Percentiles rank a stretch among this genome's conserved stretches.
Conservation (phyloP, 73 alveolate genomes). For the Vitrella brassicaformis region DNA sequence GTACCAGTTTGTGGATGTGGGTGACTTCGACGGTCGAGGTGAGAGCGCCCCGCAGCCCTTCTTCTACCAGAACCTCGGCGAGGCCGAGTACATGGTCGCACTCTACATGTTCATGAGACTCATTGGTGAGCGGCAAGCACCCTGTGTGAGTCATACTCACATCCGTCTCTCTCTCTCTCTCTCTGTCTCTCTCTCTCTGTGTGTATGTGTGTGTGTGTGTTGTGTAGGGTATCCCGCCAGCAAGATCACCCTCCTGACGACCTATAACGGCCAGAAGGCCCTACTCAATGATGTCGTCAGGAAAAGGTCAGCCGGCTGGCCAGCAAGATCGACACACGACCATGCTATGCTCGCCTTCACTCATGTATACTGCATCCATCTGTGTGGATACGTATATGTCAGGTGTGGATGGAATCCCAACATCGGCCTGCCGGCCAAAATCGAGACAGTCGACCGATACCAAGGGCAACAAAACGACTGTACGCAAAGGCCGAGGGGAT, state of each 20-base stretch:
- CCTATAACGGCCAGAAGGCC: slow-evolving; percentile 66
- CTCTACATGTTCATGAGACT: slow-evolving; percentile 48
- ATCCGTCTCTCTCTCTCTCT: neutral
- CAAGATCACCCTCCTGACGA: slow-evolving; percentile 46
- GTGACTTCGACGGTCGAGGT: slow-evolving; percentile 49
- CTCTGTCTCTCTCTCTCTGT: neutral
- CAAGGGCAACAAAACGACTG: slow-evolving; percentile 72
- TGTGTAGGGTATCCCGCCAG: slow-evolving; percentile 48
- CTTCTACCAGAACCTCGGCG: slow-evolving; percentile 59
- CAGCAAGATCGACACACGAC: too few species aligned
- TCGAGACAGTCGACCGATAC: slow-evolving; percentile 53
- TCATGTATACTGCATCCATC: too few species aligned
- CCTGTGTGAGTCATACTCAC: neutral
- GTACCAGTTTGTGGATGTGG: slow-evolving; percentile 57
- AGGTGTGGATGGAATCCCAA: slow-evolving; percentile 53
- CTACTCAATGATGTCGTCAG: slow-evolving; percentile 50
- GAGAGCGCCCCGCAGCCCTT: slow-evolving; percentile 49
- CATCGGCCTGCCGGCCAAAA: slow-evolving; percentile 45
- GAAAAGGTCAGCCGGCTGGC: too few species aligned
- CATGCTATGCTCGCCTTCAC: too few species aligned
- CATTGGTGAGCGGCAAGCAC: neutral
- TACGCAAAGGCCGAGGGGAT: neutral
- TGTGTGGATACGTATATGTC: too few species aligned
- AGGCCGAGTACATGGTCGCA: slow-evolving; percentile 65
- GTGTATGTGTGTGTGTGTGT: slow-evolving; percentile 8